Evolutionary conservation across 2,329 filamentous ascomycete genomes (phyloP).

Genomic region (Colletotrichum phormii): DNA sequence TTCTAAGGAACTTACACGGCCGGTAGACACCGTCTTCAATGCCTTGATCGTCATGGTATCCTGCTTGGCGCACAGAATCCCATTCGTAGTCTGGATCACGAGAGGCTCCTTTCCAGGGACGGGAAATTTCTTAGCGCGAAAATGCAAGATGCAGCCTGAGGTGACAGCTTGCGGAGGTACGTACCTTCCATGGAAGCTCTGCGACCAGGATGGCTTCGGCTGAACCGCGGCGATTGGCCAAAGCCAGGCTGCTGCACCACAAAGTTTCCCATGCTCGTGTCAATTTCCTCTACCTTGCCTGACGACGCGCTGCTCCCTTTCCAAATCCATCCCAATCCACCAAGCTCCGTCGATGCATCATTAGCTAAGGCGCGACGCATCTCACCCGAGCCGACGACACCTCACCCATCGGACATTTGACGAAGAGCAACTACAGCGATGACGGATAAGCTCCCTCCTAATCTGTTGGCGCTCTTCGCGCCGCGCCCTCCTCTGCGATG

Average conservation of each 20-base stretch:
- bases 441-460: constrained; percentile 96
- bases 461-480: constrained; percentile 93
- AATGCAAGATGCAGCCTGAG: constrained; percentile 13
- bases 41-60: constrained; percentile 65
- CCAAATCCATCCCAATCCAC: background rate
- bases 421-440: constrained; percentile 61
- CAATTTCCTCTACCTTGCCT: constrained; percentile 7
- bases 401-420: background rate
- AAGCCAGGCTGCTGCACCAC: constrained; percentile 28
- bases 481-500: constrained; percentile 92
- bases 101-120: constrained; percentile 12
- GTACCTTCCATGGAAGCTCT: constrained; percentile 2
- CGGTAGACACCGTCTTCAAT: constrained; percentile 62
- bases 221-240: constrained; percentile 16
- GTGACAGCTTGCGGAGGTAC: constrained; percentile 14
- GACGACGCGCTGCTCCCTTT: constrained; percentile 21
- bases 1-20: constrained; percentile 57
- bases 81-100: constrained; percentile 18
- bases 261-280: constrained; percentile 32
- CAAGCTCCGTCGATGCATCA: background rate
- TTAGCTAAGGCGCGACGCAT: constrained; percentile 8
- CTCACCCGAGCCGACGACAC: background rate
- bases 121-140: constrained; percentile 36
- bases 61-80: constrained; percentile 26
- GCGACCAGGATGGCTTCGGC: constrained; percentile 5